Evolutionary conservation across 2,329 filamentous ascomycete species (phyloP).

Genomic region (Trichophaea hybrida): DNA sequence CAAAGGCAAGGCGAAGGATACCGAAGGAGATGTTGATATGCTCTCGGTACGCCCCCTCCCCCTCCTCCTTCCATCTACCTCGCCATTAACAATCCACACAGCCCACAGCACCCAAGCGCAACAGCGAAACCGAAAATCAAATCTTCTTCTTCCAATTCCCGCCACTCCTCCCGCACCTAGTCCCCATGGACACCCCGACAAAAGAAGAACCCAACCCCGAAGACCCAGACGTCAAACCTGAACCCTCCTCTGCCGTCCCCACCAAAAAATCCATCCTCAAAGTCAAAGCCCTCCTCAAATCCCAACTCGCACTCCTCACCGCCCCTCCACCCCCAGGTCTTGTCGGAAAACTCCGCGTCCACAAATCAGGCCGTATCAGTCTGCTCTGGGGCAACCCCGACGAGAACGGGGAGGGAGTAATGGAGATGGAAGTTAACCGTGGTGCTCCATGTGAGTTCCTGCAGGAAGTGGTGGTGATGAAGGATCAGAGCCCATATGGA

Average conservation of each 20-base stretch:
- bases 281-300: slow-evolving; percentile 7
- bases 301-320: slow-evolving; percentile 31
- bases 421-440: slow-evolving; percentile 43
- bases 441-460: slow-evolving; percentile 44
- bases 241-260: slow-evolving; percentile 4
- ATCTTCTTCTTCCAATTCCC: slow-evolving; percentile 28
- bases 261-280: slow-evolving; percentile 8
- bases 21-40: slow-evolving; percentile 21
- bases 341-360: slow-evolving; percentile 48
- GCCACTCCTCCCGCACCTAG: slow-evolving; percentile 23
- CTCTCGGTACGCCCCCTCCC: slow-evolving; percentile 3
- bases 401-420: slow-evolving; percentile 23
- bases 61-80: background rate
- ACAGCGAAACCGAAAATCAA: slow-evolving; percentile 25
- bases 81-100: background rate
- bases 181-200: slow-evolving; percentile 3
- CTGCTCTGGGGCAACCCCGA: slow-evolving; percentile 45
- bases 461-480: slow-evolving; percentile 42
- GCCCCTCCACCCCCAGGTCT: slow-evolving; percentile 38
- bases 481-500: slow-evolving; percentile 22
- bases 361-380: slow-evolving; percentile 46
- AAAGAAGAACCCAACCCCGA: slow-evolving; percentile 13
- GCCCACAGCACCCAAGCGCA: slow-evolving; percentile 6
- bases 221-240: slow-evolving; percentile 4
- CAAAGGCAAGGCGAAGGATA: background rate